These are phyloP conservation scores for Nelumbo lutea DNA, from an alignment of 164 flowering plant species.

Conservation along the genomic window DNA sequence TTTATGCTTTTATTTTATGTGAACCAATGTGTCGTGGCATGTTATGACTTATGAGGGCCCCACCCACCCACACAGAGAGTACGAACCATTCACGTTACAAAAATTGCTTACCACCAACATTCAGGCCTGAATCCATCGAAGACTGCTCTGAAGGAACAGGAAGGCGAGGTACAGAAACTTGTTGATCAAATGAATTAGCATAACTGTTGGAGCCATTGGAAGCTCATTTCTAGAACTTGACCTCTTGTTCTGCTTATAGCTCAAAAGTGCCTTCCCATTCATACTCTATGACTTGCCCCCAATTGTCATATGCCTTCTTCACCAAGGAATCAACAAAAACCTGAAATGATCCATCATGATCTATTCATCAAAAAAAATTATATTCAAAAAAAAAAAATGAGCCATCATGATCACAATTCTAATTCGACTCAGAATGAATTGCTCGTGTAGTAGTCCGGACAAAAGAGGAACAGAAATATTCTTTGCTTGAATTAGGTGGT, in stretches of 20 bases:
- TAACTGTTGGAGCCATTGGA: slow-evolving; percentile 28
- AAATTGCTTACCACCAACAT: slow-evolving; percentile 44
- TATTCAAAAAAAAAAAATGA: background rate
- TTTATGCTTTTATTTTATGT: too few relatives aligned
- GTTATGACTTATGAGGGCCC: background rate
- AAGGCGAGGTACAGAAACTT: slow-evolving; percentile 38
- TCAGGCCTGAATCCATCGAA: slow-evolving; percentile 32
- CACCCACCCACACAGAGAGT: background rate
- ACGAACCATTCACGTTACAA: background rate
- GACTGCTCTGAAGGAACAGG: slow-evolving; percentile 44
- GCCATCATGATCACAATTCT: too few relatives aligned
- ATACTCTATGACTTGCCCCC: slow-evolving; percentile 91
- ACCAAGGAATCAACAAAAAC: slow-evolving; percentile 78
- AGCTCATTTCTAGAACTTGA: slow-evolving; percentile 29
- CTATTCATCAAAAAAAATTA: background rate
- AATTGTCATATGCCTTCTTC: slow-evolving; percentile 92
- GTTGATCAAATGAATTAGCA: slow-evolving; percentile 44
- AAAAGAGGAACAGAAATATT: background rate
- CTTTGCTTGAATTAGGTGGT: background rate
- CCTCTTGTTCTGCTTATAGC: slow-evolving; percentile 38
- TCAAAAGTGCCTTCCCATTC: slow-evolving; percentile 76
- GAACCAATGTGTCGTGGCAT: too few relatives aligned
- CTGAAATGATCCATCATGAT: slow-evolving; percentile 30
- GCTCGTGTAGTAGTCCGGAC: too few relatives aligned
- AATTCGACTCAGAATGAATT: too few relatives aligned